Evolutionary conservation across 192 early-diverging fungal genomes (phyloP).

Genomic region (Backusella morwellensis): DNA sequence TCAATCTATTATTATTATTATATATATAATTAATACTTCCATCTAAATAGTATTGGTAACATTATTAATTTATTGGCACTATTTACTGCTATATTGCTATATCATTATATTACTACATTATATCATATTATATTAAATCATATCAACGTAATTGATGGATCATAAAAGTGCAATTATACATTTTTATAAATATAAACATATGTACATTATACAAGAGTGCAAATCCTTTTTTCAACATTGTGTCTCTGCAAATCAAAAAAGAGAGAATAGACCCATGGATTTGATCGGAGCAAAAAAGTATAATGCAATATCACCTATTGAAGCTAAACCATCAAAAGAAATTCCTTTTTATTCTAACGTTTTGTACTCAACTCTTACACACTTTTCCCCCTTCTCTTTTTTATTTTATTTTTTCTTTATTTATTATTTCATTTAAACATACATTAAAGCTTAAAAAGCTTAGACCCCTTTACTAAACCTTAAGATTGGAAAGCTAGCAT

Average conservation of each 20-base stretch:
- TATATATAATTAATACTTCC: background rate
- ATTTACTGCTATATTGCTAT: background rate
- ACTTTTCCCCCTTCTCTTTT: background rate
- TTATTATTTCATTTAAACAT: background rate
- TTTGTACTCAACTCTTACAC: background rate
- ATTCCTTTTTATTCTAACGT: background rate
- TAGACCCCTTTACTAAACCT: background rate
- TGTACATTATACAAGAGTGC: background rate
- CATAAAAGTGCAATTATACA: too few relatives aligned
- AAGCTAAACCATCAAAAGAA: conserved; percentile 1
- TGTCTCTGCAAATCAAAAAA: background rate
- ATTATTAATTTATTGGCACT: background rate
- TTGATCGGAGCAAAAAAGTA: background rate
- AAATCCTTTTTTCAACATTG: background rate
- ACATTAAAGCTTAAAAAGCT: background rate
- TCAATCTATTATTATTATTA: background rate
- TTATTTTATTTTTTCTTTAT: background rate
- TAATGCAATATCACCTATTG: conserved; percentile 1
- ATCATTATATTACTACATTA: too few relatives aligned
- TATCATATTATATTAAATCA: too few relatives aligned
- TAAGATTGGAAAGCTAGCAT: background rate
- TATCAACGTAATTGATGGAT: too few relatives aligned
- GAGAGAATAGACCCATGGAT: background rate
- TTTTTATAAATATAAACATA: too few relatives aligned
- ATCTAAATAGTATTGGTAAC: background rate